Conservation (phyloP, 1,139 yeast species). For the Yamadazyma pseudoaaseri region DNA sequence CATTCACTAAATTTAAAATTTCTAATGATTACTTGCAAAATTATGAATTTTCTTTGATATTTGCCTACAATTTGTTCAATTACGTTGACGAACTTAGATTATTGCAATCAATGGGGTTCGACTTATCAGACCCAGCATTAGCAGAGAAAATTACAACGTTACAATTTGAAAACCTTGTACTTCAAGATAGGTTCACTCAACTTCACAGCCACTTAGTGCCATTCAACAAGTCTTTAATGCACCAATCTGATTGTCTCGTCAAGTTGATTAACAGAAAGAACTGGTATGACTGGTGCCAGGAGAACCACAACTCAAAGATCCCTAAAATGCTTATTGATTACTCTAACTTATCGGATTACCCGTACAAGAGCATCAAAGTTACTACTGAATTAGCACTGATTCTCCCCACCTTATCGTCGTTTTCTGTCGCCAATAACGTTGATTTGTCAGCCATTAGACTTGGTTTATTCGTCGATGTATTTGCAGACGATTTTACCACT, state of each 20-base stretch:
- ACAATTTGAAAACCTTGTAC: constrained; percentile 6
- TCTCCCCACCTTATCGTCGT: constrained; percentile 11
- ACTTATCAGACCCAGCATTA: constrained; percentile 5
- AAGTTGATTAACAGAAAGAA: constrained; percentile 13
- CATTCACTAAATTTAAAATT: constrained; percentile 14
- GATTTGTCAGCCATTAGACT: constrained; percentile 13
- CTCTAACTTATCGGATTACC: constrained; percentile 14
- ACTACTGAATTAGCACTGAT: constrained; percentile 11
- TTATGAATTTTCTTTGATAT: constrained; percentile 19
- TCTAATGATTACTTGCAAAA: constrained; percentile 14
- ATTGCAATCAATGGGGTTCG: constrained; percentile 11
- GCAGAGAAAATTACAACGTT: constrained; percentile 4
- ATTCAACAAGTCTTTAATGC: constrained; percentile 12
- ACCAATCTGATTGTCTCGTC: constrained; percentile 8
- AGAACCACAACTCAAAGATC: constrained; percentile 9
- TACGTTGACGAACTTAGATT: constrained; percentile 16
- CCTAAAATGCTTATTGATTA: constrained; percentile 13
- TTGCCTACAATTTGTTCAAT: constrained; percentile 12
- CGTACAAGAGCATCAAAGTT: constrained; percentile 10
- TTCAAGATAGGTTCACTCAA: constrained; percentile 7
- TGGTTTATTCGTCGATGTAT: constrained; percentile 10
- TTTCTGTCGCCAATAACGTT: constrained; percentile 10
- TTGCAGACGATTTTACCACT: constrained; percentile 8
- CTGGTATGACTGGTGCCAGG: constrained; percentile 18
- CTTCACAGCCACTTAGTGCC: constrained; percentile 4